Evolutionary conservation across 2,329 filamentous ascomycete species (phyloP), one percentile per base, ranked within the genome.

Genomic region (Colletotrichum somersetense): DNA sequence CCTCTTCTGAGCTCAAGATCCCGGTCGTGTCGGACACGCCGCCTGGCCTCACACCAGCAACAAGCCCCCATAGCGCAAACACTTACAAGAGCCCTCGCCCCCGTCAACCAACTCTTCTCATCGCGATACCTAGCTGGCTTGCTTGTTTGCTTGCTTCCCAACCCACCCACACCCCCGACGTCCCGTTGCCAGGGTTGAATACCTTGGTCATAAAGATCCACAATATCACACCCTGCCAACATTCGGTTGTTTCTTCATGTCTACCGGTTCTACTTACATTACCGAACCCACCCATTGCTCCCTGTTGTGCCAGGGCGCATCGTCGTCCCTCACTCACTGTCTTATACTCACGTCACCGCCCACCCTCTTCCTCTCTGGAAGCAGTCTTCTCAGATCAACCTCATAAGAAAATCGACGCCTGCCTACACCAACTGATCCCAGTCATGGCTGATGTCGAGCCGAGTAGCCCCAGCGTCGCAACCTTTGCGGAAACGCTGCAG

Each of bases 401-500:
- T 63, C 48, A 33, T 42, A 46, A 42, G 53, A n/a, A 42, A 23
- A 44, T 52, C 50, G 42, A 66, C 67, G 42, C 46, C 56, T 58
- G 67, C 62, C 67, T 63, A 59, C 23, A 62, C 33, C 38, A 20
- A 52, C 23, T 48, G 35, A 66, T 57, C 18, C 53, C 46, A 65
- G 70, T 23, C 73, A 74, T 74, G 73, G 66, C 62, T 53, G 71
- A 71, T 62, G 69, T 18, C 62, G 75, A 62, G 66, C 23, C 76
- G 23, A 71, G 63, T 61, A 69, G 56, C 53, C 69, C 65, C 52
- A 56, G 50, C 23, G 65, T 55, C 66, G 65, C 65, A 40, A 58
- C 55, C n/a, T 74, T 74, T 40, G 59, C 66, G 40, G 79, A 80
- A 67, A 74, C 77, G 23, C 75, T 78, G 20, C 78, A 79, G 67